Conservation (phyloP, 768 basidiomycete species). For the Lentinula lateritia region DNA sequence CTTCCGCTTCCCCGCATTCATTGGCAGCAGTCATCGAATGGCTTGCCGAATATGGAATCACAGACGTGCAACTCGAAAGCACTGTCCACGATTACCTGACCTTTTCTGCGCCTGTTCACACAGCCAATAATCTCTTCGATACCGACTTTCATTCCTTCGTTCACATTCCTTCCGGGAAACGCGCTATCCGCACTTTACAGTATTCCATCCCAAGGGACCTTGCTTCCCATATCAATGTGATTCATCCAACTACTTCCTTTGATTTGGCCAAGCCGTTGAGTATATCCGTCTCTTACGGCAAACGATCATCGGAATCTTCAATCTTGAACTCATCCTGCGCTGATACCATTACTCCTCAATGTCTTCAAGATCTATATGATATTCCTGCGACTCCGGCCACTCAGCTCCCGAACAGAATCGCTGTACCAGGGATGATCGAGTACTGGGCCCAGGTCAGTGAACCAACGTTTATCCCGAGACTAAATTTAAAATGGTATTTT, state of each 20-base stretch:
- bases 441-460: slow-evolving; percentile 15
- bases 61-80: slow-evolving; percentile 6
- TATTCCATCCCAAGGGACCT: slow-evolving; percentile 19
- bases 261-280: slow-evolving; percentile 1
- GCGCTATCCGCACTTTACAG: slow-evolving; percentile 16
- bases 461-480: not conserved
- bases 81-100: slow-evolving; percentile 17
- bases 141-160: slow-evolving; percentile 16
- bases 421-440: slow-evolving; percentile 16
- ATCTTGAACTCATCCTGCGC: slow-evolving; percentile 10
- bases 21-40: slow-evolving; percentile 14
- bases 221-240: slow-evolving; percentile 14
- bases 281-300: not conserved
- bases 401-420: slow-evolving; percentile 13
- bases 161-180: slow-evolving; percentile 12
- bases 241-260: slow-evolving; percentile 19
- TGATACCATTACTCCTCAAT: slow-evolving; percentile 14
- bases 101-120: slow-evolving; percentile 15
- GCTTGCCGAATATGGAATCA: slow-evolving; percentile 15
- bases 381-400: slow-evolving; percentile 17
- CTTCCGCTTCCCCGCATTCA: slow-evolving; percentile 11
- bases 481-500: not conserved
- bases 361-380: slow-evolving; percentile 19
- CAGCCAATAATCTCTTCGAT: slow-evolving; percentile 18
- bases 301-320: not conserved